Base-by-base conservation (phyloP, 2,329 filamentous ascomycete species). In the Aspergillus ochraceus region DNA sequence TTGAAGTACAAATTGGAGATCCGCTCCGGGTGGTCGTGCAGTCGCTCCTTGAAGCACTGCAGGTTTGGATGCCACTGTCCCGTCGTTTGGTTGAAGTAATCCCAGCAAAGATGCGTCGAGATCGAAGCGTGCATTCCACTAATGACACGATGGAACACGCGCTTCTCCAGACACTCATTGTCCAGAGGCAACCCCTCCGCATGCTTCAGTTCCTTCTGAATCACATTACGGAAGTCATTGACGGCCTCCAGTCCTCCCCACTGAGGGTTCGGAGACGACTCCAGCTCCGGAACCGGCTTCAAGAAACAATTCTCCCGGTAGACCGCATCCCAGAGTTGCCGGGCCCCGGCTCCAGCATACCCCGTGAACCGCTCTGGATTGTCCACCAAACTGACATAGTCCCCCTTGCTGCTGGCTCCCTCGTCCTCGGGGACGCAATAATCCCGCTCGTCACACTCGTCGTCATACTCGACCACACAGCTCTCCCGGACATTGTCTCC, bases 1-100 rank as follows among this genome's bases (percentile, higher is more conserved):
- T 99, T 98, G 82, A 99, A 99, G 81, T 99, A 99, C 53, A 99
- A 84, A 76, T 99, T 99, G 67, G 93, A 95, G 71, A 99, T 90
- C 61, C 94, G 90, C 67, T 99, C 95, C 0, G 94, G 92, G 73
- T 90, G 87, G 22, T 84, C 82, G 76, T 97, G 91, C 17, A 99
- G 84, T n/a, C 95, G 88, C 36, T 88, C 81, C 72, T 90, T 87
- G 83, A 97, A 99, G 82, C 95, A 99, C 64, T 88, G 82, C 56
- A 96, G 76, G 70, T 99, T 99, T 24, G 92, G 93, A 53, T 89
- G 87, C 95, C 95, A 99, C 76, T 92, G 80, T 60, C 95, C 95
- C 0, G 94, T 97, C 1, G 90, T 92, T 79, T 97, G 92, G 77
- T 99, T 97, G 64, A 98, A 81, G 70, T 95, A 97, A 70, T 98